Evolutionary conservation across 495 filamentous ascomycete species (phyloP).

Genomic region (Penicillium pancosmium): DNA sequence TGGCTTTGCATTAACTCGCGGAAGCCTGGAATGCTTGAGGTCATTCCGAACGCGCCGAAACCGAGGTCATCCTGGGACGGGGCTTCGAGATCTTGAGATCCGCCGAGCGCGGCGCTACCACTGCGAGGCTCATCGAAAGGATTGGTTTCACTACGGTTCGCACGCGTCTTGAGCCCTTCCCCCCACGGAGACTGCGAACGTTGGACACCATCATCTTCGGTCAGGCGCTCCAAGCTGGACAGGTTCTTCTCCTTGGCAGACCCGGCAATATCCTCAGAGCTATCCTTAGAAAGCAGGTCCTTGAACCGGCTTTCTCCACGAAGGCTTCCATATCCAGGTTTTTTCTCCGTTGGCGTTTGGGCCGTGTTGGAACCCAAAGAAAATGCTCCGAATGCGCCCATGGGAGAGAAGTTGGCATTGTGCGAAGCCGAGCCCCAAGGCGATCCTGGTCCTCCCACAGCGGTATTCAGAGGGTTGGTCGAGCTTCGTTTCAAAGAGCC

Average conservation of each 20-base stretch:
- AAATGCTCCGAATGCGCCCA: slow-evolving; percentile 90
- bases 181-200: slow-evolving; percentile 57
- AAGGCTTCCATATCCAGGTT: slow-evolving; percentile 64
- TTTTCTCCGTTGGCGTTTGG: slow-evolving; percentile 68
- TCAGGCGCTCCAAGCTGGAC: slow-evolving; percentile 55
- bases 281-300: slow-evolving; percentile 78
- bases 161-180: slow-evolving; percentile 51
- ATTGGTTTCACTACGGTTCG: slow-evolving; percentile 74
- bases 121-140: slow-evolving; percentile 71
- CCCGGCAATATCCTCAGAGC: slow-evolving; percentile 61
- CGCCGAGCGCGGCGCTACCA: slow-evolving; percentile 80
- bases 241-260: slow-evolving; percentile 57
- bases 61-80: slow-evolving; percentile 54
- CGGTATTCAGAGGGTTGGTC: slow-evolving; percentile 61
- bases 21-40: slow-evolving; percentile 67
- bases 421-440: slow-evolving; percentile 68
- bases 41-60: slow-evolving; percentile 77
- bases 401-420: slow-evolving; percentile 63
- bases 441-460: slow-evolving; percentile 57
- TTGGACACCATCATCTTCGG: slow-evolving; percentile 50
- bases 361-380: slow-evolving; percentile 54
- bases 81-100: slow-evolving; percentile 72
- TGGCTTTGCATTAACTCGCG: slow-evolving; percentile 63
- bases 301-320: slow-evolving; percentile 83
- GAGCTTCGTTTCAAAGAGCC: slow-evolving; percentile 69